A percentile compares a stretch with the other conserved stretches of the same genome.
These are phyloP conservation scores for Zasmidium citrigriseum DNA, from an alignment of 2,329 filamentous ascomycete species.

Conservation along the genomic window DNA sequence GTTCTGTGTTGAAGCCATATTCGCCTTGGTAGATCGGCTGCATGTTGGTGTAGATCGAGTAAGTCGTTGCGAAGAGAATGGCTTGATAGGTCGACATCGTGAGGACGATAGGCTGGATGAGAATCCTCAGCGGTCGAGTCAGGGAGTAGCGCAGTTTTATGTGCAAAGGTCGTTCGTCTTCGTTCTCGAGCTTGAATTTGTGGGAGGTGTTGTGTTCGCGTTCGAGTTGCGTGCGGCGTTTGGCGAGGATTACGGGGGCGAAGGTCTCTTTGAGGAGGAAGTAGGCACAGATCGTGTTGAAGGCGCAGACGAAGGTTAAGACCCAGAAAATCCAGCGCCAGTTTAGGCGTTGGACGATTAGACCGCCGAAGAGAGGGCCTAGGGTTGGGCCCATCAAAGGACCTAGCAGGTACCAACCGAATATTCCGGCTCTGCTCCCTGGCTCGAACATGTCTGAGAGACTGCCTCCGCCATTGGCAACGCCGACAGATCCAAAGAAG, in stretches of 20 bases:
- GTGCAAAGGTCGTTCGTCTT: slow-evolving; percentile 41
- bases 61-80: slow-evolving; percentile 50
- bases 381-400: slow-evolving; percentile 44
- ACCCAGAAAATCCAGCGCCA: slow-evolving; percentile 47
- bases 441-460: slow-evolving; percentile 55
- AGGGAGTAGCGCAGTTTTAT: slow-evolving; percentile 42
- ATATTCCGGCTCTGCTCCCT: slow-evolving; percentile 47
- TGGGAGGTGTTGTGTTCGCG: slow-evolving; percentile 36
- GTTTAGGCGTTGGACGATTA: slow-evolving; percentile 9
- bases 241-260: slow-evolving; percentile 42
- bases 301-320: slow-evolving; percentile 43
- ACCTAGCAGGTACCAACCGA: slow-evolving; percentile 49
- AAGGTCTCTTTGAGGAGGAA: slow-evolving; percentile 49
- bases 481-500: slow-evolving; percentile 53
- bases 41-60: slow-evolving; percentile 51
- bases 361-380: slow-evolving; percentile 44
- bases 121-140: slow-evolving; percentile 44
- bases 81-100: slow-evolving; percentile 50
- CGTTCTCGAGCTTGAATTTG: slow-evolving; percentile 45
- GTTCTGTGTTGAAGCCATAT: slow-evolving; percentile 49
- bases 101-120: slow-evolving; percentile 48
- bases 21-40: slow-evolving; percentile 46
- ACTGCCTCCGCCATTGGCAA: slow-evolving; percentile 54
- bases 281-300: slow-evolving; percentile 45
- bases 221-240: slow-evolving; percentile 39